These are phyloP conservation scores for Dianthus caryophyllus DNA, from an alignment of 148 eudicot species.

Conservation along the genomic window DNA sequence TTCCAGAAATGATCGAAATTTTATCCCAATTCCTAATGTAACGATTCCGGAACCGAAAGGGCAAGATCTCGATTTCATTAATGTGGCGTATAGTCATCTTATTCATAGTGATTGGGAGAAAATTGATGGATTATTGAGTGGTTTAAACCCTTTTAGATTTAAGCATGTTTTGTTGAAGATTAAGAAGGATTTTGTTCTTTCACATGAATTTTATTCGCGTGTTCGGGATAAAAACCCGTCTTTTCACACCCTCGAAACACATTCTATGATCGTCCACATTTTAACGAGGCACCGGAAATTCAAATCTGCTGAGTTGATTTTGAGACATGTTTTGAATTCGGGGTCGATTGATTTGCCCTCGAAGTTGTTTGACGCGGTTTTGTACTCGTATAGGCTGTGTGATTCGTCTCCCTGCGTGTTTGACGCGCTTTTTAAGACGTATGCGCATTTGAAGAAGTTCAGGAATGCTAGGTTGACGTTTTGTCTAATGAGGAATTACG, in stretches of 20 bases:
- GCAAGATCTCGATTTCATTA: conserved; percentile 75
- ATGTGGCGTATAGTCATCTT: conserved; percentile 73
- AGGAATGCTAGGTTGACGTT: conserved; percentile 51
- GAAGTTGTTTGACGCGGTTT: conserved; percentile 45
- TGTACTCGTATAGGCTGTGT: conserved; percentile 58
- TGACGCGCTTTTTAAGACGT: conserved; percentile 58
- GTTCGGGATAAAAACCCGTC: conserved; percentile 40
- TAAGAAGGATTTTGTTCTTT: conserved; percentile 62
- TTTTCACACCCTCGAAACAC: conserved; percentile 52
- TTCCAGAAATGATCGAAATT: conserved; percentile 22
- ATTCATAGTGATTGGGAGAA: conserved; percentile 70
- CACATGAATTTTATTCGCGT: conserved; percentile 76
- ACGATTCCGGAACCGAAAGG: conserved; percentile 63
- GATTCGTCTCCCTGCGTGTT: conserved; percentile 76
- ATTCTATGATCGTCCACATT: conserved; percentile 62
- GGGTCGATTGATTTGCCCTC: conserved; percentile 27
- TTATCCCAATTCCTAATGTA: conserved; percentile 67
- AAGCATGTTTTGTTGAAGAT: conserved; percentile 70
- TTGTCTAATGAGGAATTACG: conserved; percentile 57
- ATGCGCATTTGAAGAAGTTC: conserved; percentile 59
- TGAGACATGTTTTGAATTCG: conserved; percentile 35
- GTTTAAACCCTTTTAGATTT: conserved; percentile 48
- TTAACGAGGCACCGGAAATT: conserved; percentile 58
- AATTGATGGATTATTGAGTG: conserved; percentile 40
- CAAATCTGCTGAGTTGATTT: conserved; percentile 52